A percentile compares a stretch with the other conserved stretches of the same genome.
Conservation (phyloP, 768 basidiomycete genomes). For the Pulveroboletus sp. region DNA sequence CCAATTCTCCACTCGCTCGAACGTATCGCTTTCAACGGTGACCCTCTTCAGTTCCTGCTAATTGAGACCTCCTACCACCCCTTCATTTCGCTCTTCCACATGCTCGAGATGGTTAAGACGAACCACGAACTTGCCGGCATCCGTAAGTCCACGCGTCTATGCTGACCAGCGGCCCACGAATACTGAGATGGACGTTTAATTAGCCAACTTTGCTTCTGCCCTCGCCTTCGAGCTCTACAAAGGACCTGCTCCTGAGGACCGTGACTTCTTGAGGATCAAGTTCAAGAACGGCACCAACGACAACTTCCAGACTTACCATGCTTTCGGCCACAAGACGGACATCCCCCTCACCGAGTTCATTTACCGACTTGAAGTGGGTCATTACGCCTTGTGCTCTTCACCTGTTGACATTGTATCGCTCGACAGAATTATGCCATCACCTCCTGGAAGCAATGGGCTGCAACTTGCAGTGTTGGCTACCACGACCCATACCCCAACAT, state of each 20-base stretch:
- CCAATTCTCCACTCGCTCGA: slow-evolving; percentile 68
- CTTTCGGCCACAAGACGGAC: slow-evolving; percentile 70
- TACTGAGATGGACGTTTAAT: slow-evolving; percentile 9
- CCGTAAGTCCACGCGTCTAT: slow-evolving; percentile 43
- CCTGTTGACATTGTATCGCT: not conserved
- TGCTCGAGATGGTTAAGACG: slow-evolving; percentile 56
- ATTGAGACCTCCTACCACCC: slow-evolving; percentile 85
- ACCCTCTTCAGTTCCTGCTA: slow-evolving; percentile 74
- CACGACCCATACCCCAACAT: slow-evolving; percentile 32
- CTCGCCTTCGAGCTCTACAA: slow-evolving; percentile 76
- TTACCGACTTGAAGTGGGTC: slow-evolving; percentile 67
- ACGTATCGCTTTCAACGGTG: slow-evolving; percentile 72
- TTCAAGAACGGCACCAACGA: slow-evolving; percentile 77
- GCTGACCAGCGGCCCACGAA: not conserved
- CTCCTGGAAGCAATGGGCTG: slow-evolving; percentile 42
- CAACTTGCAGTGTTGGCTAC: slow-evolving; percentile 33
- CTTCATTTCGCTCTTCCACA: slow-evolving; percentile 83
- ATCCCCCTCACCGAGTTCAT: slow-evolving; percentile 84
- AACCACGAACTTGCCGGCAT: slow-evolving; percentile 58
- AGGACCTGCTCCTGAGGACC: slow-evolving; percentile 66
- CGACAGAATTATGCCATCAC: slow-evolving; percentile 42
- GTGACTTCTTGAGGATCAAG: slow-evolving; percentile 79
- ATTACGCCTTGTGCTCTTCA: not conserved
- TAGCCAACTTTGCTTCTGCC: slow-evolving; percentile 72
- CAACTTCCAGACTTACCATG: slow-evolving; percentile 62